phyloP scores from a whole-genome alignment of 2,329 filamentous ascomycete genomes.

The Hypoxylon sp. region DNA sequence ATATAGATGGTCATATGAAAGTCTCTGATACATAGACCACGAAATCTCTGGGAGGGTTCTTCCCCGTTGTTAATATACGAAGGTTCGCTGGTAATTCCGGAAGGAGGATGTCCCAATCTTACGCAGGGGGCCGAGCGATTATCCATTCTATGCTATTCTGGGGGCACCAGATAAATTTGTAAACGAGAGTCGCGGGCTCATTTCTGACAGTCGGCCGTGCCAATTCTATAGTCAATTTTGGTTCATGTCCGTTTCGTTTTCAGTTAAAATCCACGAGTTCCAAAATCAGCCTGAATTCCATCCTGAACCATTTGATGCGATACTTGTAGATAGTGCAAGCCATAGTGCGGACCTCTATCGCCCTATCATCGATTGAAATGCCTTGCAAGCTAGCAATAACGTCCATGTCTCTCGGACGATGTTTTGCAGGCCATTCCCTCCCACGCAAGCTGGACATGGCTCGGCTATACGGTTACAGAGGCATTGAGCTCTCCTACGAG shows the following conservation, averaged over 20 bases:
- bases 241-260: neutral
- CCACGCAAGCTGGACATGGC: slow-evolving; percentile 78
- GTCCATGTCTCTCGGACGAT: slow-evolving; percentile 82
- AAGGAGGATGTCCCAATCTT: neutral
- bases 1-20: too few species aligned
- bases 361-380: slow-evolving; percentile 56
- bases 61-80: neutral
- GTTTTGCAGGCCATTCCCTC: slow-evolving; percentile 76
- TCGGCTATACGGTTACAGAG: slow-evolving; percentile 73
- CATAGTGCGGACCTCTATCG: neutral
- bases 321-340: neutral
- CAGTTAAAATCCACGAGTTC: neutral
- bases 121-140: neutral
- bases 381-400: slow-evolving; percentile 76
- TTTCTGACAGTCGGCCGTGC: neutral
- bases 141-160: too few species aligned
- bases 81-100: neutral
- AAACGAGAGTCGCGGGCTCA: too few species aligned
- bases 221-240: neutral
- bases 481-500: slow-evolving; percentile 84
- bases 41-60: neutral
- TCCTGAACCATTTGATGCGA: neutral
- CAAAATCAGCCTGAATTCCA: slow-evolving; percentile 3
- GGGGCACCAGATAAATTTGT: too few species aligned
- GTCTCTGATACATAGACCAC: neutral